phyloP scores from a whole-genome alignment of 2,329 filamentous ascomycete species.

The Sordariomycetes sp. region DNA sequence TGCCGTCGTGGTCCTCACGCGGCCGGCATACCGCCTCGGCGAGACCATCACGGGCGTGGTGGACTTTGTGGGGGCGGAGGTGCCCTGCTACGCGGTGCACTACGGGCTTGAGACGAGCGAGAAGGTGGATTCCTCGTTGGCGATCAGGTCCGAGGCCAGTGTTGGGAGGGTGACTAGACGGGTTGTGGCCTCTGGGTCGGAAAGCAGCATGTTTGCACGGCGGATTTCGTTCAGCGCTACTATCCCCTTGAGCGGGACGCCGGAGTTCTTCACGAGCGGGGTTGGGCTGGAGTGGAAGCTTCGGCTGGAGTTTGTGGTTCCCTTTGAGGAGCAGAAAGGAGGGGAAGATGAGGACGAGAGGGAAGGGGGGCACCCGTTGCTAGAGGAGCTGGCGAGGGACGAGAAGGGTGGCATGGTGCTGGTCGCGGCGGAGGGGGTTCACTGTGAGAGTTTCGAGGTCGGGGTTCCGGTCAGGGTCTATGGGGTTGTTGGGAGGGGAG shows the following conservation, averaged over 20 bases:
- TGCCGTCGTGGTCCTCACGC: slow-evolving; percentile 77
- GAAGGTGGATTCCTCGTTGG: slow-evolving; percentile 67
- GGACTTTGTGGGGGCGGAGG: slow-evolving; percentile 67
- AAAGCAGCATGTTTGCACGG: slow-evolving; percentile 72
- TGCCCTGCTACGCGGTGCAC: slow-evolving; percentile 79
- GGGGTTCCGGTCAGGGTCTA: slow-evolving; percentile 78
- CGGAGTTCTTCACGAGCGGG: slow-evolving; percentile 85
- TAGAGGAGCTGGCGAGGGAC: slow-evolving; percentile 71
- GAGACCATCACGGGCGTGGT: slow-evolving; percentile 77
- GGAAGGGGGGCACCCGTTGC: slow-evolving; percentile 35
- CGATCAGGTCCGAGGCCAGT: slow-evolving; percentile 74
- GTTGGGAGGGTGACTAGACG: slow-evolving; percentile 80
- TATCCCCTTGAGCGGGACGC: slow-evolving; percentile 74
- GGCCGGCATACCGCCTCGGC: slow-evolving; percentile 80
- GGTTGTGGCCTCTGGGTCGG: slow-evolving; percentile 65
- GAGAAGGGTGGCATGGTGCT: slow-evolving; percentile 65
- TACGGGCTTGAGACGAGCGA: slow-evolving; percentile 80
- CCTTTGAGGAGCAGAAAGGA: slow-evolving; percentile 28
- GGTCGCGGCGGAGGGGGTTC: slow-evolving; percentile 66
- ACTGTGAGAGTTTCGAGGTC: slow-evolving; percentile 86
- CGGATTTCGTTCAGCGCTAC: slow-evolving; percentile 72
- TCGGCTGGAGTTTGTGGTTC: slow-evolving; percentile 84
- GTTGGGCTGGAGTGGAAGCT: slow-evolving; percentile 83
- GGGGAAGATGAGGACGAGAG: not conserved
- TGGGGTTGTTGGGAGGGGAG: slow-evolving; percentile 45